phyloP scores from a whole-genome alignment of 352 stramenopile species.

The Pseudoperonospora humuli region DNA sequence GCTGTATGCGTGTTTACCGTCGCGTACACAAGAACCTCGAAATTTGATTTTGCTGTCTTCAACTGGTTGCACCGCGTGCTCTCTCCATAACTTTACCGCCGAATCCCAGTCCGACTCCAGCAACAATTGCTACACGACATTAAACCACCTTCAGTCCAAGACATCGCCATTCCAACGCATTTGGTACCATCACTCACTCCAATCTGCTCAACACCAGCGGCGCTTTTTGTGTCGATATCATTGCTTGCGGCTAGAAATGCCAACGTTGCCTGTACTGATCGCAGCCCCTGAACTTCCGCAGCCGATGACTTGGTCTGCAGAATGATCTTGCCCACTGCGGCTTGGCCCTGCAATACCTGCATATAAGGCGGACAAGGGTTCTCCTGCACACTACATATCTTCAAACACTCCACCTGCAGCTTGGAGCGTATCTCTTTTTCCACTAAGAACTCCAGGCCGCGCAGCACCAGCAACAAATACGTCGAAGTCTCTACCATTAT shows the following conservation, averaged over 20 bases:
- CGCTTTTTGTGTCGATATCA: slow-evolving; percentile 42
- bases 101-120: slow-evolving; percentile 41
- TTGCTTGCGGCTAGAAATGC: slow-evolving; percentile 52
- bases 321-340: slow-evolving; percentile 58
- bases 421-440: slow-evolving; percentile 62
- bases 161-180: background rate
- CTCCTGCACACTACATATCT: slow-evolving; percentile 60
- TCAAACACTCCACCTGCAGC: slow-evolving; percentile 52
- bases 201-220: slow-evolving; percentile 47
- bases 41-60: slow-evolving; percentile 38
- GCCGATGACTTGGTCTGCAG: slow-evolving; percentile 46
- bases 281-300: slow-evolving; percentile 40
- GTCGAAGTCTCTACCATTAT: slow-evolving; percentile 14
- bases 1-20: slow-evolving; percentile 67
- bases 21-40: slow-evolving; percentile 68
- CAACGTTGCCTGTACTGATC: slow-evolving; percentile 51
- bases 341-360: slow-evolving; percentile 68
- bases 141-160: background rate
- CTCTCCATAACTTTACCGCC: slow-evolving; percentile 51
- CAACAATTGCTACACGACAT: slow-evolving; percentile 35
- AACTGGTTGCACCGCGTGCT: slow-evolving; percentile 20
- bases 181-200: slow-evolving; percentile 28
- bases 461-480: slow-evolving; percentile 74
- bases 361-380: slow-evolving; percentile 43
- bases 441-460: slow-evolving; percentile 61